Percentiles rank a stretch among this genome's conserved stretches.
Evolutionary conservation across 1,284 basidiomycete genomes (phyloP).

Genomic region (Moesziomyces sp.): DNA sequence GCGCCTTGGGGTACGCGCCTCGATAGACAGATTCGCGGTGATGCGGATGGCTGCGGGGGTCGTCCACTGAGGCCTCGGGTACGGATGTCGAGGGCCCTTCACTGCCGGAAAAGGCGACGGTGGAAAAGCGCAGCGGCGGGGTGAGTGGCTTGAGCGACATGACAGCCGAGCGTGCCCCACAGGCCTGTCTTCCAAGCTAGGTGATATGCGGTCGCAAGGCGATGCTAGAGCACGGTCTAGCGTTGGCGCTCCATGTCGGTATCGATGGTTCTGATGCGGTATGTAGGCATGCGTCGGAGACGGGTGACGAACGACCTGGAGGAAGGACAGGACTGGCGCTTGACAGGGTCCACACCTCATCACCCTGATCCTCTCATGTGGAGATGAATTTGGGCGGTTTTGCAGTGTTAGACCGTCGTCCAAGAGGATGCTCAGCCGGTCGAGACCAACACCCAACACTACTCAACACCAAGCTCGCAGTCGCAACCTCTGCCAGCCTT

Average conservation of each 20-base stretch:
- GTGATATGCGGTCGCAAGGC: no score
- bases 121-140: slow-evolving; percentile 59
- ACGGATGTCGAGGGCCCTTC: slow-evolving; percentile 1
- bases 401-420: slow-evolving; percentile 13
- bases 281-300: no score
- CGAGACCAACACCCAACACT: slow-evolving; percentile 44
- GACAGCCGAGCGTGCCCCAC: neutral
- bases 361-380: no score
- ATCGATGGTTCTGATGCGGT: no score
- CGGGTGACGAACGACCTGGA: no score
- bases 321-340: no score
- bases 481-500: no score
- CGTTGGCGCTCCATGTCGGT: no score
- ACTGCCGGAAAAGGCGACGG: slow-evolving; percentile 44
- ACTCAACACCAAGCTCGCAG: slow-evolving; percentile 5
- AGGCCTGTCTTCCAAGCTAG: no score
- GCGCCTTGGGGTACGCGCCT: slow-evolving; percentile 62
- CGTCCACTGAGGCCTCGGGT: neutral
- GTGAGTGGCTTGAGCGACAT: slow-evolving; percentile 55
- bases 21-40: slow-evolving; percentile 58
- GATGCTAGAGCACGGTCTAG: neutral
- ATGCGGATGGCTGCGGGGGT: slow-evolving; percentile 28
- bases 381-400: slow-evolving; percentile 1
- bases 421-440: neutral
- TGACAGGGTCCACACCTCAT: slow-evolving; percentile 9